Percentiles rank a stretch among this genome's conserved stretches.
Evolutionary conservation across 164 flowering plant species (phyloP).

Genomic region (Annona squamosa): DNA sequence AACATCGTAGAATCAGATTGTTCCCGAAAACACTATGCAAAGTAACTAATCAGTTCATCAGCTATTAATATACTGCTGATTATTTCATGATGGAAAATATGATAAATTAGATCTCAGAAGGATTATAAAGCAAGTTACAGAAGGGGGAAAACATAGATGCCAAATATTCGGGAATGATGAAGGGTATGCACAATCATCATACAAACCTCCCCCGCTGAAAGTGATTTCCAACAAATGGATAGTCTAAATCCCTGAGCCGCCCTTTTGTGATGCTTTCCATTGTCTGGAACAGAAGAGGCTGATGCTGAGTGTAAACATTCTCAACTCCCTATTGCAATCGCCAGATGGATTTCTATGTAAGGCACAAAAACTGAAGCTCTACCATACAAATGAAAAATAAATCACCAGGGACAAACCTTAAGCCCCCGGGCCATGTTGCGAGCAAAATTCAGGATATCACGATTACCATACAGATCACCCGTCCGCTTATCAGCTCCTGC

Average conservation of each 20-base stretch:
- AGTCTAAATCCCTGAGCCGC: constrained; percentile 84
- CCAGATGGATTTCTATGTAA: not conserved
- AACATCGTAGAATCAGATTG: too few relatives aligned
- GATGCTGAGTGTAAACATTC: constrained; percentile 98
- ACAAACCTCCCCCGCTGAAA: constrained; percentile 91
- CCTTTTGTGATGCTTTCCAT: constrained; percentile 93
- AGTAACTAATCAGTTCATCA: too few relatives aligned
- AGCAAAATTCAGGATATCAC: constrained; percentile 87
- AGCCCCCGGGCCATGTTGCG: constrained; percentile 99
- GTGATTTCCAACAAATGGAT: constrained; percentile 88
- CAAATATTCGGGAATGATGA: constrained; percentile 2
- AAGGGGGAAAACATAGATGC: constrained; percentile 1
- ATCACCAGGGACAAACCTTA: constrained; percentile 47
- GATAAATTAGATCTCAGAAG: not conserved
- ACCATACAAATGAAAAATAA: not conserved
- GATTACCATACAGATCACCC: constrained; percentile 90
- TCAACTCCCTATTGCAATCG: constrained; percentile 71
- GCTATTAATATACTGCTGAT: too few relatives aligned
- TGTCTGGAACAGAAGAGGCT: constrained; percentile 85
- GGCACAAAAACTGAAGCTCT: not conserved
- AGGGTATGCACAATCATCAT: not conserved
- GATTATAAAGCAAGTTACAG: not conserved
- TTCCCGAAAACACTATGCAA: too few relatives aligned
- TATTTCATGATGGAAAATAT: too few relatives aligned
- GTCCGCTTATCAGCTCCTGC: constrained; percentile 90